Percentiles rank a stretch among this genome's conserved stretches.
Evolutionary conservation across 192 early-diverging fungal species (phyloP).

Genomic region (Backusella westeae): DNA sequence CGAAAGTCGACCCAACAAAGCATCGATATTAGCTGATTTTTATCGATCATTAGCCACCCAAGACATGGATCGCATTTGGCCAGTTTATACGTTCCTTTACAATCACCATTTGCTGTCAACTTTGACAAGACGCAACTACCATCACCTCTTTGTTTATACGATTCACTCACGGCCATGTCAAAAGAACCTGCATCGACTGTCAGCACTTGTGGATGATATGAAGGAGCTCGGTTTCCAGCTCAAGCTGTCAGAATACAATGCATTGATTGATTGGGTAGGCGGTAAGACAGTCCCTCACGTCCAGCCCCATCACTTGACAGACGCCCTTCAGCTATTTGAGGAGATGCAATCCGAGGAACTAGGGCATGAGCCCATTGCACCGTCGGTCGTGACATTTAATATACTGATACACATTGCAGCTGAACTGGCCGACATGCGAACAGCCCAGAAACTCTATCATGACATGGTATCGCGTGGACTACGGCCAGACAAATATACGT

Average conservation of each 20-base stretch:
- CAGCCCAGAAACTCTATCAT: conserved; percentile 38
- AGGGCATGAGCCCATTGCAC: background rate
- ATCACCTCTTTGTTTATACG: conserved; percentile 22
- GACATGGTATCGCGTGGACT: conserved; percentile 29
- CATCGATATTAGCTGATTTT: conserved; percentile 16
- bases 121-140: conserved; percentile 27
- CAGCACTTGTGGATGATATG: conserved; percentile 32
- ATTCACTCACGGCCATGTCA: conserved; percentile 15
- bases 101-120: conserved; percentile 1
- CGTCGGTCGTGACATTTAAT: conserved; percentile 31
- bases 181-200: conserved; percentile 30
- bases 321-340: conserved; percentile 31
- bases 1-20: background rate
- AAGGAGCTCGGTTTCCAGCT: conserved; percentile 17
- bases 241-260: conserved; percentile 28
- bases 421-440: conserved; percentile 21
- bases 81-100: conserved; percentile 26
- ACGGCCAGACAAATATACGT: conserved; percentile 27
- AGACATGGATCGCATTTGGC: conserved; percentile 34
- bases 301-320: conserved; percentile 23
- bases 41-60: conserved; percentile 28
- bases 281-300: conserved; percentile 25
- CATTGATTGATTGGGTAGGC: conserved; percentile 33
- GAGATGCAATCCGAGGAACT: conserved; percentile 19
- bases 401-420: conserved; percentile 33